Evolutionary conservation across 2,329 filamentous ascomycete species (phyloP).

Genomic region (Venturia effusa): DNA sequence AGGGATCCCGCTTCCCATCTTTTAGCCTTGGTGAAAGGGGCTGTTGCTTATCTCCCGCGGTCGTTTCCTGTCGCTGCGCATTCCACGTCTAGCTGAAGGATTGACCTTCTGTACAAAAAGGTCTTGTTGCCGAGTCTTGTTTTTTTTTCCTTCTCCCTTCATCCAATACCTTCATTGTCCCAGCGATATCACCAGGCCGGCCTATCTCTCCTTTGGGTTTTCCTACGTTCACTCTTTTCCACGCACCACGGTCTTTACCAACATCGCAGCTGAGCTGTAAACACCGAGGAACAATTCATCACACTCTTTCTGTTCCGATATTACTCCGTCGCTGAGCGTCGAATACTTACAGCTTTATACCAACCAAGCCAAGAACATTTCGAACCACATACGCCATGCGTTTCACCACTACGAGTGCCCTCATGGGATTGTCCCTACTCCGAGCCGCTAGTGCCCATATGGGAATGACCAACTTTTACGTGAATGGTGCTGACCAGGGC

Average conservation of each 20-base stretch:
- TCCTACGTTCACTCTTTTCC: neutral
- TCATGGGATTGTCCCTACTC: slow-evolving; percentile 21
- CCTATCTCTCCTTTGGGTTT: neutral
- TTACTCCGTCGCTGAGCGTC: neutral
- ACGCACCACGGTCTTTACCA: neutral
- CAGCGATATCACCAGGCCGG: neutral
- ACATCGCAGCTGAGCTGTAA: neutral
- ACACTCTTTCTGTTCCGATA: neutral
- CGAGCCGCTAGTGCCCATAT: slow-evolving; percentile 45
- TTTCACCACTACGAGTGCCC: neutral
- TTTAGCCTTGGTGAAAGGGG: neutral
- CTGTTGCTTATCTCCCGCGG: neutral
- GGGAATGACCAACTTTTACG: slow-evolving; percentile 51
- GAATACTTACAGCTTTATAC: neutral
- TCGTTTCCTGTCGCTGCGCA: neutral
- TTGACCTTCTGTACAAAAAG: neutral
- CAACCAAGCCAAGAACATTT: neutral
- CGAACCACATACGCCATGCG: neutral
- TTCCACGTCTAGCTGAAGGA: neutral
- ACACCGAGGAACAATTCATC: neutral
- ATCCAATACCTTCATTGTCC: neutral
- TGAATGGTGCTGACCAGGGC: slow-evolving; percentile 51
- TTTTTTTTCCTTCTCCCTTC: neutral
- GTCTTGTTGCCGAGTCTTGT: neutral
- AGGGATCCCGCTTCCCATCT: neutral